Evolutionary conservation across 768 basidiomycete genomes (phyloP).

Genomic region (Termitomyces sp.): DNA sequence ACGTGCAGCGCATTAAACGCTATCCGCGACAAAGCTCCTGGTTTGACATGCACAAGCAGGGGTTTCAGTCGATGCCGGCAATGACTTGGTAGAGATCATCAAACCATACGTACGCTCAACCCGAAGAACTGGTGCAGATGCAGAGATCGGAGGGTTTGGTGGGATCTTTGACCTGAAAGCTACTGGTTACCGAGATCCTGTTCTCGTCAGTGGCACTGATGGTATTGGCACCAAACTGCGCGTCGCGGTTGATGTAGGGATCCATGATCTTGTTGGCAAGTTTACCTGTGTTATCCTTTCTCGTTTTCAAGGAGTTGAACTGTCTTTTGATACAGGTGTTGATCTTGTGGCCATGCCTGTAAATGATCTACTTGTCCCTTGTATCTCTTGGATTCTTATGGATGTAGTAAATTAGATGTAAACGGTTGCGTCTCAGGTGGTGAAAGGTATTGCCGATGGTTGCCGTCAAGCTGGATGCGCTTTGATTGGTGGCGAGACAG

Average conservation of each 20-base stretch:
- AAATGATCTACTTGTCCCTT: conserved; percentile 96
- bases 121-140: conserved; percentile 81
- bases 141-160: conserved; percentile 95
- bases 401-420: conserved; percentile 90
- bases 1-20: conserved; percentile 56
- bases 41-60: conserved; percentile 88
- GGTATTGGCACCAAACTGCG: conserved; percentile 97
- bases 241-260: conserved; percentile 83
- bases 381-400: conserved; percentile 97
- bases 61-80: conserved; percentile 96
- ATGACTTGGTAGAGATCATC: conserved; percentile 88
- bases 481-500: conserved; percentile 95
- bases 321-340: conserved; percentile 53
- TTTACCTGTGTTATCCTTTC: background rate
- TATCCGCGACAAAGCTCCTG: conserved; percentile 25
- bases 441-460: conserved; percentile 90
- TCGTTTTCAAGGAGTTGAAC: background rate
- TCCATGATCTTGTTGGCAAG: conserved; percentile 86
- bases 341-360: conserved; percentile 99
- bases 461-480: conserved; percentile 89
- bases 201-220: conserved; percentile 94
- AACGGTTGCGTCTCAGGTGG: conserved; percentile 72
- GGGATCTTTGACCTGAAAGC: conserved; percentile 94
- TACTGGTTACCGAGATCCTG: conserved; percentile 81
- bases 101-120: conserved; percentile 92